Percentiles rank a stretch among this genome's conserved stretches.
phyloP scores from a whole-genome alignment of 805 yeast species.

The Ogataea saltuana region DNA sequence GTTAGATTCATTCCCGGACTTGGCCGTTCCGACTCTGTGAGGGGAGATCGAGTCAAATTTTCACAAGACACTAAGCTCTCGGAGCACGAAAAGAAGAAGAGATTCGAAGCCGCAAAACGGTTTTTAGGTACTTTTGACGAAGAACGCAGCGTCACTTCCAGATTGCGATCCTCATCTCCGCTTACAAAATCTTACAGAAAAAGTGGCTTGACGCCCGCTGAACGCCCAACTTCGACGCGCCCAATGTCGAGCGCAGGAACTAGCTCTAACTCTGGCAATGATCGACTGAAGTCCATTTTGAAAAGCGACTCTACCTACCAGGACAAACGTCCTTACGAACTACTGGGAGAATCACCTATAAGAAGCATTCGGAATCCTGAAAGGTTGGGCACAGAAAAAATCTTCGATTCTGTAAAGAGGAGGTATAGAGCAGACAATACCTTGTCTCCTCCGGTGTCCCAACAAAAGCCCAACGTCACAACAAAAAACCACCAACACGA shows the following conservation, averaged over 20 bases:
- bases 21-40: constrained; percentile 8
- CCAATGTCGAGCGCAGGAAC: constrained; percentile 3
- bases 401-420: constrained; percentile 21
- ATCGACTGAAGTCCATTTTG: constrained; percentile 18
- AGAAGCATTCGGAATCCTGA: constrained; percentile 17
- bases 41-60: constrained; percentile 19
- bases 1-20: constrained; percentile 8
- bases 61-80: constrained; percentile 21
- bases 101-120: constrained; percentile 18
- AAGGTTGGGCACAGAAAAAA: constrained; percentile 20
- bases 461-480: constrained; percentile 3
- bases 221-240: constrained; percentile 5
- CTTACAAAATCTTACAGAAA: not conserved
- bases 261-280: constrained; percentile 3
- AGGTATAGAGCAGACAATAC: constrained; percentile 14
- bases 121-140: constrained; percentile 12
- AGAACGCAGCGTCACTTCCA: constrained; percentile 1
- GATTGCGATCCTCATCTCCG: constrained; percentile 11
- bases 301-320: constrained; percentile 8
- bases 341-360: constrained; percentile 34
- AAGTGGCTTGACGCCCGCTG: not conserved
- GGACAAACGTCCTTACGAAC: constrained; percentile 26
- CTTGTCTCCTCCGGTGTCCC: not conserved
- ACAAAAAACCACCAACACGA: constrained; percentile 13
- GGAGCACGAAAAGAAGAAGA: constrained; percentile 19